Evolutionary conservation across 164 flowering plant species (phyloP).

Genomic region (Tetrastigma voinierianum): DNA sequence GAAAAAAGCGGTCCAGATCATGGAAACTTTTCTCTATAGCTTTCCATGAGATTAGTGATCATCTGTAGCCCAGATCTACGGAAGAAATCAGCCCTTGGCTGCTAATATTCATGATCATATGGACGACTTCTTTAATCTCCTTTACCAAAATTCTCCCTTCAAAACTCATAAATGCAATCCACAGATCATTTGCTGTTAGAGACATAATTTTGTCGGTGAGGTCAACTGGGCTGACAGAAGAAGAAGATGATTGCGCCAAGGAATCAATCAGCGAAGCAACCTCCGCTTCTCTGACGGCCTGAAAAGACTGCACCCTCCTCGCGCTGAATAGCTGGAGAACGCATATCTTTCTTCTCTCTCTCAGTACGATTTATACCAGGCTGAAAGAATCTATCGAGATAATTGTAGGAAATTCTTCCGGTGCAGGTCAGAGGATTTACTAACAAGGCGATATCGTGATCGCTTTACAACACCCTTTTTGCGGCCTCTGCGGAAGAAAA

Average conservation of each 20-base stretch:
- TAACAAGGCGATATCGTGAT: constrained; percentile 28
- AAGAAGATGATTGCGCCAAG: constrained; percentile 1
- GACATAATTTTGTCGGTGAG: constrained; percentile 12
- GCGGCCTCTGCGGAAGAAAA: constrained; percentile 41
- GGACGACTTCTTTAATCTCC: constrained; percentile 16
- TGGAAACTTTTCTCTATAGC: constrained; percentile 20
- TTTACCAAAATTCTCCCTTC: constrained; percentile 10
- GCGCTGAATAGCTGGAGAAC: constrained; percentile 34
- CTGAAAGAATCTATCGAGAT: no score
- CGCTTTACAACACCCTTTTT: constrained; percentile 22
- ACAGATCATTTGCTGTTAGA: constrained; percentile 8
- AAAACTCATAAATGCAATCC: constrained; percentile 19
- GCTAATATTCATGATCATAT: constrained; percentile 12
- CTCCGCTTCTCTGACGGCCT: constrained; percentile 26
- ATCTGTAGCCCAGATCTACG: constrained; percentile 26
- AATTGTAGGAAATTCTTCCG: no score
- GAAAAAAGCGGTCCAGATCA: constrained; percentile 20
- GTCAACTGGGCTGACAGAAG: constrained; percentile 12
- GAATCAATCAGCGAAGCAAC: constrained; percentile 15
- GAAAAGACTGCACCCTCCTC: constrained; percentile 22
- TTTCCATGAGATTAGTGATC: constrained; percentile 14
- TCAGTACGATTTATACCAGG: constrained; percentile 30
- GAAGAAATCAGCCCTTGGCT: constrained; percentile 25
- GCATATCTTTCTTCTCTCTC: constrained; percentile 24
- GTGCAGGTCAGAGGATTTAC: constrained; percentile 33